Conservation (phyloP, 345 rosid species). For the Salix udensis region DNA sequence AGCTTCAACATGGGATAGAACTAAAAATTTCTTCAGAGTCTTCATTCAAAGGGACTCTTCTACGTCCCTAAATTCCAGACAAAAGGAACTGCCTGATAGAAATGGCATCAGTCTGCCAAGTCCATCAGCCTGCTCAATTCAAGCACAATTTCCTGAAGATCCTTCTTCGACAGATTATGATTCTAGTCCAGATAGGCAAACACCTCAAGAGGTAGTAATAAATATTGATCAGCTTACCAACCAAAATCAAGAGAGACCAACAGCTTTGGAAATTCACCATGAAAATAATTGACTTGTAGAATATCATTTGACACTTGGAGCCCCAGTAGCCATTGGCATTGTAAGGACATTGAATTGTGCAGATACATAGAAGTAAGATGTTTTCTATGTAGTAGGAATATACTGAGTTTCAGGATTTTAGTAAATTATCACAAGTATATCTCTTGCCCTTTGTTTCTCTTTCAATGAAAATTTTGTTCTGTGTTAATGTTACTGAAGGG, state of each 20-base stretch:
- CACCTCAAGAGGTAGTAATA: background rate
- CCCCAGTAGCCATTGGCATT: too few species aligned
- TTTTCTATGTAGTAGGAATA: background rate
- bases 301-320: too few species aligned
- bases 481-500: background rate
- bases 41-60: constrained; percentile 14
- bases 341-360: background rate
- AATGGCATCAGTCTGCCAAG: background rate
- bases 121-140: background rate
- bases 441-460: background rate
- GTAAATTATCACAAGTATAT: background rate
- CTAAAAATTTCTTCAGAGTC: background rate
- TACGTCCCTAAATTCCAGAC: background rate
- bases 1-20: background rate
- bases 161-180: background rate
- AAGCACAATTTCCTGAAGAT: background rate
- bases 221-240: background rate
- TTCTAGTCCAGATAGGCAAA: background rate
- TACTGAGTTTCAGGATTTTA: background rate
- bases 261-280: background rate
- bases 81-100: background rate
- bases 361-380: background rate
- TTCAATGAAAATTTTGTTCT: too few species aligned
- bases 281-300: background rate
- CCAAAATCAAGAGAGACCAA: background rate